These are phyloP conservation scores for Globisporangium radiosum DNA, from an alignment of 352 stramenopile species.

Conservation along the genomic window DNA sequence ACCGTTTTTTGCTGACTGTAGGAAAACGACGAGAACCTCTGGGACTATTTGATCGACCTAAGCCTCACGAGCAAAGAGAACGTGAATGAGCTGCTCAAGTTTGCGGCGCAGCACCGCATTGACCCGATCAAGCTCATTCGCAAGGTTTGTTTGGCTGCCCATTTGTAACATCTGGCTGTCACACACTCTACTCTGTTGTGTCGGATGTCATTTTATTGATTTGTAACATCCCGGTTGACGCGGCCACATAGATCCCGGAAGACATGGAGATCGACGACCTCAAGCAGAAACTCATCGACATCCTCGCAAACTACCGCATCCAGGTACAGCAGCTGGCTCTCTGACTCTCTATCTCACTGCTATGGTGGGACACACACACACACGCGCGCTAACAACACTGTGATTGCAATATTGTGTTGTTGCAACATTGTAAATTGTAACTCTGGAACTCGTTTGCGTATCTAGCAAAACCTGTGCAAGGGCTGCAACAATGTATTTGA, in stretches of 20 bases:
- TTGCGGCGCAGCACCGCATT: conserved; percentile 76
- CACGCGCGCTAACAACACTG: no score
- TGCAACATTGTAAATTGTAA: no score
- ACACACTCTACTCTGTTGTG: no score
- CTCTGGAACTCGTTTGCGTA: not conserved
- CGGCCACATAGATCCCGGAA: conserved; percentile 49
- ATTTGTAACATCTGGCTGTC: no score
- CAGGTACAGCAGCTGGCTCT: conserved; percentile 31
- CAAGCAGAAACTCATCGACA: conserved; percentile 75
- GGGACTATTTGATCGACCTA: conserved; percentile 81
- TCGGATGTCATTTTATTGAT: not conserved
- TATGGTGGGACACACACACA: not conserved
- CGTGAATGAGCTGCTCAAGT: conserved; percentile 64
- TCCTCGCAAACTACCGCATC: conserved; percentile 75
- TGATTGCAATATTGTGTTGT: not conserved
- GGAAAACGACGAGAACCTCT: conserved; percentile 66
- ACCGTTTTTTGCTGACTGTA: conserved; percentile 2
- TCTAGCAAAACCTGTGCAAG: conserved; percentile 69
- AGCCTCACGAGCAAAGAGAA: conserved; percentile 72
- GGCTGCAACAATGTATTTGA: conserved; percentile 77
- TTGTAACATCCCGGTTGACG: not conserved
- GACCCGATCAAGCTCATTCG: conserved; percentile 80
- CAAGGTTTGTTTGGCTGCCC: conserved; percentile 37
- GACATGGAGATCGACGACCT: conserved; percentile 80
- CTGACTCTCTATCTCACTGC: not conserved